Base-by-base conservation (phyloP, 2,329 filamentous ascomycete species). In the Cercospora zeina region DNA sequence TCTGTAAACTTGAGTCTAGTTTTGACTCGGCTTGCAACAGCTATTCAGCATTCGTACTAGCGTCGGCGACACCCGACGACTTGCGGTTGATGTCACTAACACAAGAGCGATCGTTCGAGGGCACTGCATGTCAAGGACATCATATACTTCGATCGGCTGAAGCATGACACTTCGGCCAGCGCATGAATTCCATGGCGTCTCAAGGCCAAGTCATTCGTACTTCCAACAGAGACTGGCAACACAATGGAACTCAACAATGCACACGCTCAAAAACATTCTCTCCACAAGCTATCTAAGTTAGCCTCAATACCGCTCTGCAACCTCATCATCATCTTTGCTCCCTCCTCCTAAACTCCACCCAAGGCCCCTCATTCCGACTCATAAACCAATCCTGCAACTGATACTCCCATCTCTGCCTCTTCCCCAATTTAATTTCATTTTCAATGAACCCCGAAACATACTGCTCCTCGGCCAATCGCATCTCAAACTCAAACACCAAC, bases 351-450 rank as follows among this genome's bases (percentile, higher is more conserved):
- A 79, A 78, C 77, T 90, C 84, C 61, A 91, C 78, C 77, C 89
- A 80, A 0, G 87, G 86, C 0, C 89, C 89, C 70, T 89, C 82
- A 78, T 91, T 92, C 69, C 83, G 79, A 69, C 87, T 89, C 33
- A 89, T 90, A 75, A 92, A 91, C 16, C 85, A 87, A 72, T 92
- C 89, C 56, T 82, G 77, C 61, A 91, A 77, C 78, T 90, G 88
- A 74, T 87, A 90, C 79, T 91, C 89, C 1, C 71, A 77, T 16
- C 71, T 72, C 51, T 82, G 79, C 59, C 86, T 80, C 50, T 86
- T 78, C 7, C 85, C 86, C 82, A 70, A 82, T 83, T 7, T 78
- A 71, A 31, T 77, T 77, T 2, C 49, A 75, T 76, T 5, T 84
- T 84, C 77, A 86, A 69, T 54, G 6, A 54, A 66, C 14, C 24